Evolutionary conservation across 2,329 filamentous ascomycete species (phyloP), one percentile per base, ranked within the genome.

Genomic region (Rutstroemia sydowiana): DNA sequence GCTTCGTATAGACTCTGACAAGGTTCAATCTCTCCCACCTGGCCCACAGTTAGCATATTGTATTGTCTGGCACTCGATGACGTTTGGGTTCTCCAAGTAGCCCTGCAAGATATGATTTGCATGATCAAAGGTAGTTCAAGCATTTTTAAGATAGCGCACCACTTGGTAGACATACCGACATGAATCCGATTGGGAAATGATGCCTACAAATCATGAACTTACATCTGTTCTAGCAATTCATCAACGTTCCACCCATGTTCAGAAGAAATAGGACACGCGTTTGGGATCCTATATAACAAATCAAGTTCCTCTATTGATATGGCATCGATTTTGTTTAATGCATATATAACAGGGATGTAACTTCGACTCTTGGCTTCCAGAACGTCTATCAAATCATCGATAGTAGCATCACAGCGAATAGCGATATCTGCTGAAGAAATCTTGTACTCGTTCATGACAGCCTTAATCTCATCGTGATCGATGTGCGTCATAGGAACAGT

Each of bases 291-390:
- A 73, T 98, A 97, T 26, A 98, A 77, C 55, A 98, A 75, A 71
- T 98, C 93, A 56, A 98, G 78, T 71, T 98, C 93, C 71, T 98
- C 92, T 62, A 98, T 97, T 47, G 88, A 92, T 68, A 98, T 97
- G 51, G 91, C 83, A 71, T 98, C 93, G 62, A 98, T 98, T 76
- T 98, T 98, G 80, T 98, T 98, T 64, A 98, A 78, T 39, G 95
- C 93, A 73, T 98, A 98, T 50, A 98, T 88, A 58, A 97, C 93
- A n/a, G 93, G 93, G 59, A 98, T 97, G 69, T 98, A 98, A 68
- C 88, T 90, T 70, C 93, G 81, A 68, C 86, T 89, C 76, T 88
- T 95, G 43, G 92, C 92, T 70, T 98, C 93, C 42, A 98, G 79
- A 18, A 98, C 74, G 70, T 98, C 93, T 66, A 98, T 98, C 59